A percentile compares a stretch with the other conserved stretches of the same genome.
phyloP scores from a whole-genome alignment of 495 filamentous ascomycete genomes.

The Barbatosphaeria neglecta region DNA sequence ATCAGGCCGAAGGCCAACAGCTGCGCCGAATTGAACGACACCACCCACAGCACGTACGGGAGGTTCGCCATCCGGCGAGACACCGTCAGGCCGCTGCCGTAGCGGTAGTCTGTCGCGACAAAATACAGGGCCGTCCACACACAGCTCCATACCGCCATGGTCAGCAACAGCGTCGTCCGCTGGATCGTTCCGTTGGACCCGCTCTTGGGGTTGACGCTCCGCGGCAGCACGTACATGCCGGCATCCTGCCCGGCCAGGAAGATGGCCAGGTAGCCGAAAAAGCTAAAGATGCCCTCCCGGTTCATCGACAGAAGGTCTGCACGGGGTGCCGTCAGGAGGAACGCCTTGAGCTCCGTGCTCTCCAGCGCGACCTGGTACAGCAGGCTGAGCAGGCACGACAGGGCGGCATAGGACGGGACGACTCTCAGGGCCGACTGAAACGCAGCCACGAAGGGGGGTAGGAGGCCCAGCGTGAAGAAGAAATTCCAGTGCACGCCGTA shows the following conservation, averaged over 20 bases:
- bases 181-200: constrained; percentile 19
- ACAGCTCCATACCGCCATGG: constrained; percentile 44
- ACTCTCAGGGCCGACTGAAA: constrained; percentile 52
- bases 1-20: constrained; percentile 64
- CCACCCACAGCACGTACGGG: constrained; percentile 86
- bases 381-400: constrained; percentile 52
- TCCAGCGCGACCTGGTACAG: constrained; percentile 68
- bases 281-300: constrained; percentile 86
- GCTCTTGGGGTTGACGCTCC: constrained; percentile 31
- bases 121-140: constrained; percentile 60
- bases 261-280: constrained; percentile 86
- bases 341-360: constrained; percentile 64
- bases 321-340: constrained; percentile 73
- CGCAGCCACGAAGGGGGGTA: constrained; percentile 84
- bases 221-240: constrained; percentile 66
- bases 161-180: constrained; percentile 45
- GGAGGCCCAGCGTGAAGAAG: constrained; percentile 87
- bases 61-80: constrained; percentile 88
- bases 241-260: constrained; percentile 81
- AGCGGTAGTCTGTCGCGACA: constrained; percentile 50
- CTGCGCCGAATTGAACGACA: constrained; percentile 74
- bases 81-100: constrained; percentile 61
- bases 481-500: constrained; percentile 99
- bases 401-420: constrained; percentile 60
- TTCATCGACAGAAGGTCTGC: constrained; percentile 73